These are phyloP conservation scores for Xerocomellus intermedius DNA, from an alignment of 768 basidiomycete genomes.

Conservation along the genomic window DNA sequence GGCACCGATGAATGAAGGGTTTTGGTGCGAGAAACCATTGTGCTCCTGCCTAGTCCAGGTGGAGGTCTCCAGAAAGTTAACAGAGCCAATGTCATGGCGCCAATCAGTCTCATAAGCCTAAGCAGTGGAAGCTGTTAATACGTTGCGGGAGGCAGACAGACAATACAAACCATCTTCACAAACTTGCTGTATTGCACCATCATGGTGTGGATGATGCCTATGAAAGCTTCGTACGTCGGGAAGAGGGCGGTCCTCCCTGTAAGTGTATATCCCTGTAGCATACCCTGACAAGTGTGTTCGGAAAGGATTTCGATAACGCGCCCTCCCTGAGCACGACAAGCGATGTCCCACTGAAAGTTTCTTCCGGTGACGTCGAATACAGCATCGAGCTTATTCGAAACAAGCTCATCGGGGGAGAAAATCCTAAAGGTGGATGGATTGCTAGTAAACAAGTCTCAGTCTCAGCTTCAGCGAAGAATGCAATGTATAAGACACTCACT, in stretches of 20 bases:
- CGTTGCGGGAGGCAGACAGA: background rate
- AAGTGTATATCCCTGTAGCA: slow-evolving; percentile 90
- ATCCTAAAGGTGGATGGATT: slow-evolving; percentile 82
- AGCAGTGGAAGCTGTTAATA: background rate
- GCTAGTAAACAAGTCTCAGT: slow-evolving; percentile 30
- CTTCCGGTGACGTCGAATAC: slow-evolving; percentile 66
- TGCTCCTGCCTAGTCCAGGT: slow-evolving; percentile 86
- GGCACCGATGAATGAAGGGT: slow-evolving; percentile 82
- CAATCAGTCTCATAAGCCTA: slow-evolving; percentile 63
- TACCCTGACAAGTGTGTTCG: slow-evolving; percentile 86
- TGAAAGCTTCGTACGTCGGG: slow-evolving; percentile 90
- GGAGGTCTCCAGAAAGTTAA: slow-evolving; percentile 87
- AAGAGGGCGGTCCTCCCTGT: slow-evolving; percentile 84
- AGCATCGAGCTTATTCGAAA: slow-evolving; percentile 85
- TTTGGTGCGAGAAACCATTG: slow-evolving; percentile 89
- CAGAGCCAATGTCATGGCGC: slow-evolving; percentile 66
- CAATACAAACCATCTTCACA: slow-evolving; percentile 62
- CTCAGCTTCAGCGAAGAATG: background rate
- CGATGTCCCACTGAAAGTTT: slow-evolving; percentile 84
- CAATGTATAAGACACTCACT: slow-evolving; percentile 36
- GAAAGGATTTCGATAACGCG: slow-evolving; percentile 87
- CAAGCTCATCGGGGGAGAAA: slow-evolving; percentile 87
- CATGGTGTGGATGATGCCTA: slow-evolving; percentile 89
- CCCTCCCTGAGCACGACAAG: slow-evolving; percentile 66
- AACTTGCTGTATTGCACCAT: slow-evolving; percentile 90